phyloP scores from a whole-genome alignment of 2,329 filamentous ascomycete species.

The Ophiocordyceps camponoti-saundersi region DNA sequence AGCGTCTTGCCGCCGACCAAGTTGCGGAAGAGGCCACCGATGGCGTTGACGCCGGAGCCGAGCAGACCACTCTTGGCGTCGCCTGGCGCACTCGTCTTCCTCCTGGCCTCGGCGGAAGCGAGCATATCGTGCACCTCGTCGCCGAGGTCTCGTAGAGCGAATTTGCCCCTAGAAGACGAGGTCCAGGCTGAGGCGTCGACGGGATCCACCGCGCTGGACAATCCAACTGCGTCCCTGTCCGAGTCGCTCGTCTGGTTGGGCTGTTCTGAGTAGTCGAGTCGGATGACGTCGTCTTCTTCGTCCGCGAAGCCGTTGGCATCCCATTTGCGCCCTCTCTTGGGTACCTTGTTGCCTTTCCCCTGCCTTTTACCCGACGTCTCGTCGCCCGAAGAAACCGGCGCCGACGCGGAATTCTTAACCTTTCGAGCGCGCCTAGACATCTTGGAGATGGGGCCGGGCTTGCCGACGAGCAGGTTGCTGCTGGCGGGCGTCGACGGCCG shows the following conservation, averaged over 20 bases:
- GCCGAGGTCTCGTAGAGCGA: constrained; percentile 81
- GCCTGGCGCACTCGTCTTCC: constrained; percentile 26
- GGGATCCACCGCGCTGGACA: constrained; percentile 48
- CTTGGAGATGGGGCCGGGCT: constrained; percentile 57
- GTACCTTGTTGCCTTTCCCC: constrained; percentile 38
- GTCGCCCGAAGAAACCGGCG: constrained; percentile 65
- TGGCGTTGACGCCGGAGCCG: constrained; percentile 62
- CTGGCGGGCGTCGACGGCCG: constrained; percentile 59
- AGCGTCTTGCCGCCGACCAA: constrained; percentile 88
- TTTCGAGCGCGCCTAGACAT: constrained; percentile 67
- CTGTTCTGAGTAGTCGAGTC: constrained; percentile 76
- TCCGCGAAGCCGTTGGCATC: constrained; percentile 75
- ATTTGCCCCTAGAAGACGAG: constrained; percentile 74
- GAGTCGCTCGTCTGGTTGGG: constrained; percentile 35
- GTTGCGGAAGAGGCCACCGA: constrained; percentile 82
- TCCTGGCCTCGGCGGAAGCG: constrained; percentile 56
- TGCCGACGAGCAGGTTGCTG: constrained; percentile 49
- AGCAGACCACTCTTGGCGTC: constrained; percentile 47
- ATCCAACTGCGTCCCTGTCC: constrained; percentile 29
- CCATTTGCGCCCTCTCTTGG: constrained; percentile 90
- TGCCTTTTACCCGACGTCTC: constrained; percentile 43
- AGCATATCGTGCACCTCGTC: constrained; percentile 88
- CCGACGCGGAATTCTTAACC: constrained; percentile 46
- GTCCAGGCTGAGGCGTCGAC: constrained; percentile 75
- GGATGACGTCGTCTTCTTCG: constrained; percentile 49